Conservation (phyloP, 129 eudicot genomes). For the Pittosporum tobira region DNA sequence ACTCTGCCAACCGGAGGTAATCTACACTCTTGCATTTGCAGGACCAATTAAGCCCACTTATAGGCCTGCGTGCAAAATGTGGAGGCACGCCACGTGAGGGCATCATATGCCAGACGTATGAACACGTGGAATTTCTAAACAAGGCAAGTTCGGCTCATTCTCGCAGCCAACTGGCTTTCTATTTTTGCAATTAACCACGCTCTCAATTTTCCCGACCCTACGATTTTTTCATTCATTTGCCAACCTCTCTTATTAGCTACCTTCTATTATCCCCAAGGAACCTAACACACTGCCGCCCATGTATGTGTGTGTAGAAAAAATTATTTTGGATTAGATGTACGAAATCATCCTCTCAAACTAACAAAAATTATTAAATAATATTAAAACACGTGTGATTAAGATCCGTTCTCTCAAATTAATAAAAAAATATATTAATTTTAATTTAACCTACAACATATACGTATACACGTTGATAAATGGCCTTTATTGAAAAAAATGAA, state of each 20-base stretch:
- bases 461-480: too few relatives aligned
- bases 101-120: neutral
- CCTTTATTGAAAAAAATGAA: too few relatives aligned
- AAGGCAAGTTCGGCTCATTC: neutral
- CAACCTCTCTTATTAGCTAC: constrained; percentile 3
- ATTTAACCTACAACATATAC: too few relatives aligned
- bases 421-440: too few relatives aligned
- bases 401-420: too few relatives aligned
- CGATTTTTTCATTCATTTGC: neutral
- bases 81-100: neutral
- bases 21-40: too few relatives aligned
- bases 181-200: too few relatives aligned
- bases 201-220: too few relatives aligned
- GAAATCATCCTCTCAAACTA: neutral
- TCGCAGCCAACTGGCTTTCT: neutral
- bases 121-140: constrained; percentile 2
- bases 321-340: neutral
- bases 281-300: neutral
- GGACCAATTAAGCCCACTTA: too few relatives aligned
- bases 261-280: neutral
- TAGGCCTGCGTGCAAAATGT: neutral
- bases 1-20: too few relatives aligned
- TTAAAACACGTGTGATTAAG: too few relatives aligned
- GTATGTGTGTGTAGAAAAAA: neutral
- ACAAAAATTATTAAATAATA: too few relatives aligned